Evolutionary conservation across 1,284 basidiomycete species (phyloP).

Genomic region (Cryptococcus floricola): DNA sequence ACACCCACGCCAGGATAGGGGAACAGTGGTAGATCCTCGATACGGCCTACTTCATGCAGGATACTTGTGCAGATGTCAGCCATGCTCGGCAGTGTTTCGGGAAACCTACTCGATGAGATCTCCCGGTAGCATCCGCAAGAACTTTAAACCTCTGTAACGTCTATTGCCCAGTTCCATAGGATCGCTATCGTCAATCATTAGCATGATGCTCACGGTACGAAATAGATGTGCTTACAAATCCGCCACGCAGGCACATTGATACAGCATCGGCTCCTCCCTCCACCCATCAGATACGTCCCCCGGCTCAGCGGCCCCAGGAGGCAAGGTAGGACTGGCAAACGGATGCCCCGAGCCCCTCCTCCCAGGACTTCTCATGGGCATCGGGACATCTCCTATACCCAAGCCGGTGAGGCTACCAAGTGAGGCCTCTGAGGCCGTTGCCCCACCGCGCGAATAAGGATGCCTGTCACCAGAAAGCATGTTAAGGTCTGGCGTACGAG

Average conservation of each 20-base stretch:
- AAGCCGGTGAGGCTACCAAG: not conserved
- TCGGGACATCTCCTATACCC: slow-evolving; percentile 7
- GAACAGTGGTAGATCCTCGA: slow-evolving; percentile 45
- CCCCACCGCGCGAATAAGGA: no score
- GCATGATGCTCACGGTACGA: no score
- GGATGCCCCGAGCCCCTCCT: not conserved
- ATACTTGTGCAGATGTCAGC: slow-evolving; percentile 24
- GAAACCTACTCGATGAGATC: slow-evolving; percentile 45
- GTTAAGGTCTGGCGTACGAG: no score
- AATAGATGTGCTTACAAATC: slow-evolving; percentile 33
- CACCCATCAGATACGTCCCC: slow-evolving; percentile 37
- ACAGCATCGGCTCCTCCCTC: slow-evolving; percentile 37
- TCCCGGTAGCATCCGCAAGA: slow-evolving; percentile 38
- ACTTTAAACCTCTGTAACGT: slow-evolving; percentile 39
- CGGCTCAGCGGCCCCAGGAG: not conserved
- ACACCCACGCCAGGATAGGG: slow-evolving; percentile 48
- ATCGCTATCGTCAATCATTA: slow-evolving; percentile 16
- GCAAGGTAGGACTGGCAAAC: no score
- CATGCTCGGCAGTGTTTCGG: not conserved
- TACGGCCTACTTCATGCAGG: slow-evolving; percentile 48
- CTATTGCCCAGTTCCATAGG: slow-evolving; percentile 27
- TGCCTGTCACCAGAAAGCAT: no score
- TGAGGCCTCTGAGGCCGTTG: no score
- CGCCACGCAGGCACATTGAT: slow-evolving; percentile 47
- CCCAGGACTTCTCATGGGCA: not conserved